Conservation (phyloP, 2,329 filamentous ascomycete species). For the Exophiala mesophila region DNA sequence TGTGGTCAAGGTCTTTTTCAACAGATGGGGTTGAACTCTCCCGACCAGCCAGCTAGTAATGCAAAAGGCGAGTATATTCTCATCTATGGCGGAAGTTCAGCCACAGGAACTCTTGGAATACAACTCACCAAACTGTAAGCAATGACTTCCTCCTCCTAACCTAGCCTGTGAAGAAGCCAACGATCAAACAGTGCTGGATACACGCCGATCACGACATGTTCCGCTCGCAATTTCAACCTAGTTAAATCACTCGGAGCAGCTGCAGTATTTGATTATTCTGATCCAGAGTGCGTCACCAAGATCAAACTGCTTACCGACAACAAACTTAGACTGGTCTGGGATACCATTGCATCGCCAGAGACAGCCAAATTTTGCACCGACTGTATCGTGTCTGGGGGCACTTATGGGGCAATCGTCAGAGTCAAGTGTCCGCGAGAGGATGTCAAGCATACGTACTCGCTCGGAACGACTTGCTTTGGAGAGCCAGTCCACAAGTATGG, state of each 20-base stretch:
- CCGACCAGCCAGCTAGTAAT: constrained; percentile 16
- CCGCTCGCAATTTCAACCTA: constrained; percentile 40
- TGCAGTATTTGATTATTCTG: constrained; percentile 44
- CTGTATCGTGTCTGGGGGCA: constrained; percentile 30
- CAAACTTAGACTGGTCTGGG: constrained; percentile 32
- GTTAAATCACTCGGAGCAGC: constrained; percentile 41
- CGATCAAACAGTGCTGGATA: constrained; percentile 33
- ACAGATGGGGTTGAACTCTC: constrained; percentile 9
- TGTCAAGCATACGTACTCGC: constrained; percentile 28
- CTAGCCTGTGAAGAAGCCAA: constrained; percentile 33
- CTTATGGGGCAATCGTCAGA: constrained; percentile 29
- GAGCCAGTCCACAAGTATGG: constrained; percentile 27
- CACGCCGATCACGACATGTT: constrained; percentile 38
- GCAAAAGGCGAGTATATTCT: constrained; percentile 29
- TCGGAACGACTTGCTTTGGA: constrained; percentile 32
- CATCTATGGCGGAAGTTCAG: constrained; percentile 42
- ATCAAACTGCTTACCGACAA: constrained; percentile 34
- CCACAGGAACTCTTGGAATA: constrained; percentile 38
- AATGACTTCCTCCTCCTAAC: constrained; percentile 35
- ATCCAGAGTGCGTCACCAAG: constrained; percentile 28
- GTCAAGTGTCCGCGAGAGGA: constrained; percentile 29
- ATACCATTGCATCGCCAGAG: constrained; percentile 31
- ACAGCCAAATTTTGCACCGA: constrained; percentile 31
- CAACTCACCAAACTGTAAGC: constrained; percentile 37
- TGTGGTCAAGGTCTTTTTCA: constrained; percentile 42